A percentile compares a stretch with the other conserved stretches of the same genome.
These are phyloP conservation scores for Populus davidiana DNA, from an alignment of 345 rosid genomes.

Conservation along the genomic window DNA sequence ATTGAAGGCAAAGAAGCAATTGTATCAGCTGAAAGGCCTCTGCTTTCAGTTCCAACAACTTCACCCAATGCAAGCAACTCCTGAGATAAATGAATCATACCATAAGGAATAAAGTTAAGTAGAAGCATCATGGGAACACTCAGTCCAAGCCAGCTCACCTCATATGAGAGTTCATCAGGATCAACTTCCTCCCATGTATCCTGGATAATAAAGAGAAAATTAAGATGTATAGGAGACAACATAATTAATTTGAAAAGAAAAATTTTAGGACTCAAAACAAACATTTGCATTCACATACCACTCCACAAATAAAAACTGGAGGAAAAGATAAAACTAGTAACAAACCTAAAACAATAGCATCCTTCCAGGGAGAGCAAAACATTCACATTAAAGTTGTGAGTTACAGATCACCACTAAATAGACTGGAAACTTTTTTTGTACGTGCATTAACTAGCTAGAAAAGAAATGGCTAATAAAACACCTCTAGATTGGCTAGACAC, in stretches of 20 bases:
- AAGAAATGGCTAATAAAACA: not conserved
- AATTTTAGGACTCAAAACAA: not conserved
- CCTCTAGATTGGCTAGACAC: not conserved
- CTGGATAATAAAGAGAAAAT: slow-evolving; percentile 39
- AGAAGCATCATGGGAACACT: not conserved
- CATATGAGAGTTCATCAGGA: slow-evolving; percentile 89
- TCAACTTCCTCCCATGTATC: slow-evolving; percentile 91
- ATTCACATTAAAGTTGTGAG: not conserved
- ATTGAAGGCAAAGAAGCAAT: slow-evolving; percentile 77
- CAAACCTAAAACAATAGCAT: not conserved
- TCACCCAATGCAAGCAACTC: slow-evolving; percentile 94
- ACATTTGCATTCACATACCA: slow-evolving; percentile 1
- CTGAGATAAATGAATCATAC: slow-evolving; percentile 33
- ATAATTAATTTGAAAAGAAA: not conserved
- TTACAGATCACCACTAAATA: not conserved
- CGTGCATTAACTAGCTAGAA: not conserved
- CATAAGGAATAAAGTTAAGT: not conserved
- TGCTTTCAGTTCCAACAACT: slow-evolving; percentile 81
- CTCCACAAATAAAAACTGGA: not conserved
- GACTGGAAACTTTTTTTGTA: not conserved
- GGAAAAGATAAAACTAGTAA: not conserved
- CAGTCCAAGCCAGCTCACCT: slow-evolving; percentile 45
- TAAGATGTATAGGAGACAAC: not conserved
- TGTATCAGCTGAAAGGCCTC: slow-evolving; percentile 81
- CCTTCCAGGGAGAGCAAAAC: not conserved